Base-by-base conservation (phyloP, 2,329 filamentous ascomycete genomes). In the Alternaria postmessia region DNA sequence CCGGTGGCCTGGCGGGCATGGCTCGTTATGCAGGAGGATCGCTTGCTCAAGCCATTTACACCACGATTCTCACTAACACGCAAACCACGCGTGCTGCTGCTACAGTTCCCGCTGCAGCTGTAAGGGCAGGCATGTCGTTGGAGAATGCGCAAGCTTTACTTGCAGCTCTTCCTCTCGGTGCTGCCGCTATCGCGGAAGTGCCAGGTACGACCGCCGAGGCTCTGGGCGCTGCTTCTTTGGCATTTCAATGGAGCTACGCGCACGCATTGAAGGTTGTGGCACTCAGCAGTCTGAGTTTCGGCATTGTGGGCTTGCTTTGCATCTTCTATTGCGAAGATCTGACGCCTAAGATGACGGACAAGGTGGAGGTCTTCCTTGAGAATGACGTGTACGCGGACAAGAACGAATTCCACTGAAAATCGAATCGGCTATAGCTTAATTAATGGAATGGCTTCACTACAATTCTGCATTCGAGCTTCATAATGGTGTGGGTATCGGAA, bases 11-110 rank as follows among this genome's bases (percentile, higher is more conserved):
- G 4, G 69, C 70, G 8, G 69, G 70, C 9, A 68, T 72, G 64
- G 69, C 65, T 36, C 61, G 68, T 12, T 72, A 68, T 41, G 68
- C 71, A 20, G 70, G 72, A n/a, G 65, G 69, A 11, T 68, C 65
- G 24, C 64, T 73, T 8, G 68, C 69, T 3, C 62, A 66, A 30
- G 67, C 70, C 2, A 69, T 72, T 42, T 84, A 82, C 65, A 77
- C 76, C 14, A 81, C 81, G 5, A 80, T 84, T 55, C 72, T 81
- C 38, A 78, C 73, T 44, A 83, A 81, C 54, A 66, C 67, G 5
- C 69, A 69, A 53, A 62, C 55, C 16, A 36, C 55, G 42, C 63
- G 61, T 5, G 61, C 57, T 39, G 70, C 63, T 14, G 49, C 51
- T 18, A 66, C 65, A 8, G 60, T 75, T 4, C 62, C 65, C 1